Evolutionary conservation across 1,284 basidiomycete species (phyloP), one percentile per base, ranked within the genome.

Genomic region (Wallemia mellicola): DNA sequence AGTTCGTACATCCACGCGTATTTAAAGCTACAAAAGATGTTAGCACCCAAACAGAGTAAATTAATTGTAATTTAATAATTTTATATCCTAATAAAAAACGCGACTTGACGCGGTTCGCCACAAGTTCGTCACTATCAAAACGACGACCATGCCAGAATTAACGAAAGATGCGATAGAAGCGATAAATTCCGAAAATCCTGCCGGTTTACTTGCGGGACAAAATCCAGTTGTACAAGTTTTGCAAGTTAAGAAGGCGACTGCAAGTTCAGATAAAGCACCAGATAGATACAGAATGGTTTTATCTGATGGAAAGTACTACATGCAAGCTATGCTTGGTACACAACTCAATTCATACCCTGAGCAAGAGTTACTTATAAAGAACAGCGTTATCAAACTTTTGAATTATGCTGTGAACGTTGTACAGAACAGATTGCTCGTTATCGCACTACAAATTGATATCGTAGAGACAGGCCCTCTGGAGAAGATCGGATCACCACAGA

Each of bases 251-350:
- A 33, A 59, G 0, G 61, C 60, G 1, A 60, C 59, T 19, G 60
- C 56, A 19, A 26, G 59, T 5, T 54, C 33, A 26, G 22, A 38
- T 11, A 57, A 24, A 25, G 59, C 54, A 2, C 28, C 38, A 48
- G 38, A 48, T 22, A 48, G 38, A 48, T 48, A 15, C 61, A 74
- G 74, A 27, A 63, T 75, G 48, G 73, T 76, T 63, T 64, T 75
- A 26, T 75, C 73, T 1, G 89, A 94, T 68, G 86, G 89, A 56
- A 71, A 75, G 28, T 72, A 84, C 66, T 91, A 85, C 67, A 75
- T 85, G 59, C 89, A 92, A 70, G 81, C 85, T 28, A 96, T 99
- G 94, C 76, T 98, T 38, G 86, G 88, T 2, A 94, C 91, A 0
- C 85, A 89, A 68, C 76, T 91, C 59, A 95, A 95, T 66, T 66